Base-by-base conservation (phyloP, 2,329 filamentous ascomycete species). In the Hypoxylon sp. region DNA sequence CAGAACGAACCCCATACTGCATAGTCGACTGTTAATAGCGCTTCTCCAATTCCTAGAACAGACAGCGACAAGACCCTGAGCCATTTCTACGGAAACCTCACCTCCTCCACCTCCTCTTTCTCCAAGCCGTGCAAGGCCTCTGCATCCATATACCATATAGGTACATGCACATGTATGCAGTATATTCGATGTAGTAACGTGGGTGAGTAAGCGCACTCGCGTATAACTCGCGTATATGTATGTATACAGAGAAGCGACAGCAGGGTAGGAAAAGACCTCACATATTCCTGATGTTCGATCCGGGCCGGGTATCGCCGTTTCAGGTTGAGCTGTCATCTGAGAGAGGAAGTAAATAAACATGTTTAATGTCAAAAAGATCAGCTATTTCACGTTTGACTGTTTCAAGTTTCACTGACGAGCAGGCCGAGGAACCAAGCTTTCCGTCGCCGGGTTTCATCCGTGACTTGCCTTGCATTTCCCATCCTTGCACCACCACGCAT, bases 401-500 rank as follows among this genome's bases (percentile, higher is more conserved):
- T 68, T 67, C 64, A 66, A 66, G 55, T 58, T 42, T 56, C 54
- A 55, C 62, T 31, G 55, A 37, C 42, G 52, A 47, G 45, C n/a
- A n/a, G n/a, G n/a, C n/a, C n/a, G n/a, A 53, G 24, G 47, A 48
- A 47, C 53, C 42, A 63, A 53, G 54, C 55, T 62, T 57, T 65
- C 52, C 60, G 46, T 59, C 56, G 45, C 58, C 33, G 48, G 59
- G 66, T 69, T 68, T 67, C 60, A 66, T 67, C n/a, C 53, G 42
- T 56, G 24, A 55, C 37, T 57, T 64, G 59, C 62, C n/a, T 52
- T 66, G 60, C 63, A 65, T 59, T 27, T 35, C 40, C 47, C 42
- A 35, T 35, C 60, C 66, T 60, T 65, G 58, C 45, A 48, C 48
- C 38, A 49, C 50, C 35, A 58, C 53, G 55, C 51, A 50, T 24